Base-by-base conservation (phyloP, 202 grass and related monocot genomes). In the Carex arenaria region DNA sequence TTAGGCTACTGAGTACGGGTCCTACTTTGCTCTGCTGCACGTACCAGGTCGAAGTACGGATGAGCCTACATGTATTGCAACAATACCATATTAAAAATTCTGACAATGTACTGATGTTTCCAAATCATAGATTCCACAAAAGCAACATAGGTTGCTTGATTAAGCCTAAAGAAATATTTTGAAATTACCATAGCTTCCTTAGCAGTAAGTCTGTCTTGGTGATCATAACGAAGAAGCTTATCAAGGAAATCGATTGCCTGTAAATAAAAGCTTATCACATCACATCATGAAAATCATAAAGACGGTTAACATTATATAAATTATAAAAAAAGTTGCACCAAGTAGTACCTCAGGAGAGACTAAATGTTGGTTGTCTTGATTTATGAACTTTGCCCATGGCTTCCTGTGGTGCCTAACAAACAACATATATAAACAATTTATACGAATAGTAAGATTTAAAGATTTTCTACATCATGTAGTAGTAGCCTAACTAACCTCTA, bases 231-330 rank as follows among this genome's bases (percentile, higher is more conserved):
- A 56, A 97, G 87, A 93, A 97, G 94, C 43, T 91, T 94, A 72
- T 97, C 94, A 11, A 97, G 92, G 78, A 97, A 97, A 93, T 97
- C 92, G 64, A 97, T 85, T 73, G 94, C 89, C 94, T 93, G 85
- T 30, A 91, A 76, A 70, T 12, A 86, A 72, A 75, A 31, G 72
- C 13, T 85, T 70, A 84, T 32, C 18, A 69, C 64, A 60, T 83
- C 11, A 45, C 1, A 72, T 61, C 28, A 87, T 55, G 13, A 43
- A 43, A 34, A n/a, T 43, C 18, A 75, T 28, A 56, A 56, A 28
- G 19, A 63, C 36, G 63, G 26, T 81, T 49, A 65, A 81, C 10
- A 10, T 66, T 82, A 36, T 82, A 36, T 23, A 31, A 68, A 4
- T 43, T 57, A 80, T 0, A 68, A 72, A 74, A 74, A 10, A 87